phyloP scores from a whole-genome alignment of 352 stramenopile species.

The Phytopythium delawarense region DNA sequence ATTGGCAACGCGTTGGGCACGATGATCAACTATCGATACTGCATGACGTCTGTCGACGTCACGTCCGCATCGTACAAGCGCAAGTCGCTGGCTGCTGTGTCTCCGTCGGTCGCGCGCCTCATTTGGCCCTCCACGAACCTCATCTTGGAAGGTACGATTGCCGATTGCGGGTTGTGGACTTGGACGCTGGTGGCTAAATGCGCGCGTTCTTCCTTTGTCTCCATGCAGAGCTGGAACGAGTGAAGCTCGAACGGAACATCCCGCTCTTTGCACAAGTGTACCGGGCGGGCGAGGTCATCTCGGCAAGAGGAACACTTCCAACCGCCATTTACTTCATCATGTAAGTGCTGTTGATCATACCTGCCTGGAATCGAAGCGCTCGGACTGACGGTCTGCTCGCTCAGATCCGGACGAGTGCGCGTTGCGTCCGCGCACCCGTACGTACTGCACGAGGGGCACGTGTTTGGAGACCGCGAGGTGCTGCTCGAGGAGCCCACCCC shows the following conservation, averaged over 20 bases:
- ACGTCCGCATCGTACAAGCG: constrained; percentile 82
- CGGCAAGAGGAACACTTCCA: constrained; percentile 54
- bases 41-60: constrained; percentile 71
- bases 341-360: constrained; percentile 20
- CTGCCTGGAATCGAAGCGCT: neutral
- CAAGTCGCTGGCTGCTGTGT: constrained; percentile 58
- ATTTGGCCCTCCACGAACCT: constrained; percentile 46
- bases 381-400: constrained; percentile 1
- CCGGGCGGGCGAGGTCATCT: constrained; percentile 54
- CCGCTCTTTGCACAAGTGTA: constrained; percentile 74
- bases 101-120: constrained; percentile 46
- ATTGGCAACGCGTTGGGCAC: constrained; percentile 48
- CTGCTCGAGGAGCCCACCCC: constrained; percentile 68
- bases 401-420: constrained; percentile 56
- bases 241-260: constrained; percentile 63
- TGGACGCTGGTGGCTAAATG: neutral
- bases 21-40: constrained; percentile 90
- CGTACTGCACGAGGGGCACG: constrained; percentile 37
- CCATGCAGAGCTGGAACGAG: constrained; percentile 19
- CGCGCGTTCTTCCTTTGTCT: neutral
- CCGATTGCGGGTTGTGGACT: neutral
- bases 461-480: constrained; percentile 66
- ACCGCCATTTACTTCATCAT: constrained; percentile 79
- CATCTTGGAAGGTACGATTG: constrained; percentile 56
- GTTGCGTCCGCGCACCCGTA: constrained; percentile 68